Percentiles rank a stretch among this genome's conserved stretches.
Conservation (phyloP, 257 asterid species). For the Solanum okadae region DNA sequence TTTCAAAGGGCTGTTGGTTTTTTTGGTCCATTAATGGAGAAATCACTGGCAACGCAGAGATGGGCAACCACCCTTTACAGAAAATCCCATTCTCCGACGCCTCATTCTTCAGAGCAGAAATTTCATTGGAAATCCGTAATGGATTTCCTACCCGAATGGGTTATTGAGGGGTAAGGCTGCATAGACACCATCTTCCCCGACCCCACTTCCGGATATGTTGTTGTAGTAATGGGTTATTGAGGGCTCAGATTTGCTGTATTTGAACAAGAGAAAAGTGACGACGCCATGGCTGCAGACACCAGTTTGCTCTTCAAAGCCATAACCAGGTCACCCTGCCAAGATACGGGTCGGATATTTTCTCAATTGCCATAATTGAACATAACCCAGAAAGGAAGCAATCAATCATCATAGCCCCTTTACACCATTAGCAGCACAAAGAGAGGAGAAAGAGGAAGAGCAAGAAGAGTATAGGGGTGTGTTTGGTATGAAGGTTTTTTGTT, state of each 20-base stretch:
- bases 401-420: not conserved
- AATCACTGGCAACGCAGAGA: not conserved
- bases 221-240: not conserved
- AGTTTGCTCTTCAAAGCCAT: not conserved
- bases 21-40: not conserved
- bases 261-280: not conserved
- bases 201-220: not conserved
- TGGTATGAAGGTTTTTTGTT: not conserved
- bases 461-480: not conserved
- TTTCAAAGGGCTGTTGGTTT: not conserved
- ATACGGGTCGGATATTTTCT: not conserved
- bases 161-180: not conserved
- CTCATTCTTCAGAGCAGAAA: not conserved
- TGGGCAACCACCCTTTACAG: not conserved
- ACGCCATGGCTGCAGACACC: not conserved
- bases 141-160: not conserved
- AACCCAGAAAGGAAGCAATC: not conserved
- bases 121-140: not conserved
- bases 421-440: not conserved
- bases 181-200: not conserved
- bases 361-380: not conserved
- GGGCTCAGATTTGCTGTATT: not conserved
- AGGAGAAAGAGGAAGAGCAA: not conserved
- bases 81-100: not conserved
- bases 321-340: not conserved